Percentiles rank a stretch among this genome's conserved stretches.
Conservation (phyloP, 306 rosid genomes). For the Argentina anserina region DNA sequence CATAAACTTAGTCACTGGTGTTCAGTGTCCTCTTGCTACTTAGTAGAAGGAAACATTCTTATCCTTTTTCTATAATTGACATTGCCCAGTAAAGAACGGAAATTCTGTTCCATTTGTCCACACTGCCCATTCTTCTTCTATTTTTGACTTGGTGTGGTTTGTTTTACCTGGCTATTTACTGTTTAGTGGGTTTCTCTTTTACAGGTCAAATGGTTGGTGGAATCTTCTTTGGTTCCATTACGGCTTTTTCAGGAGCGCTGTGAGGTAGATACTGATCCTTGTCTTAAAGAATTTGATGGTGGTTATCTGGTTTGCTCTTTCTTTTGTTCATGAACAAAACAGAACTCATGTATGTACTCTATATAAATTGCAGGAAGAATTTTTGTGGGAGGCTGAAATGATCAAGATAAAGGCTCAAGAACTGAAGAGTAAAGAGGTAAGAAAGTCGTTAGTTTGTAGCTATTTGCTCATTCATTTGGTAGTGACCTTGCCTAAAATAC, state of each 20-base stretch:
- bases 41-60: neutral
- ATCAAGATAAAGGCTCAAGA: slow-evolving; percentile 96
- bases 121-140: neutral
- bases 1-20: neutral
- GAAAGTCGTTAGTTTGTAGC: slow-evolving; percentile 17
- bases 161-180: neutral
- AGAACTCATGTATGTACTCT: slow-evolving; percentile 7
- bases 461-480: neutral
- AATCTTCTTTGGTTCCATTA: slow-evolving; percentile 72
- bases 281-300: neutral
- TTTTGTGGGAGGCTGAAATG: slow-evolving; percentile 94
- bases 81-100: neutral
- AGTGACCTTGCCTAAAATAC: neutral
- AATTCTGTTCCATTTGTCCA: neutral
- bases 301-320: slow-evolving; percentile 18
- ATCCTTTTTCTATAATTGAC: neutral
- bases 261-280: slow-evolving; percentile 53
- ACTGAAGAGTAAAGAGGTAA: slow-evolving; percentile 93
- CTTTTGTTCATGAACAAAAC: slow-evolving; percentile 5
- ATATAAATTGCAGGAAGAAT: slow-evolving; percentile 67
- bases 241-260: slow-evolving; percentile 95
- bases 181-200: slow-evolving; percentile 9
- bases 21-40: neutral
- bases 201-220: slow-evolving; percentile 97
- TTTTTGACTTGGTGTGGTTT: neutral